These are phyloP conservation scores for Mortierella claussenii DNA, from an alignment of 192 early-diverging fungal genomes.

Conservation along the genomic window DNA sequence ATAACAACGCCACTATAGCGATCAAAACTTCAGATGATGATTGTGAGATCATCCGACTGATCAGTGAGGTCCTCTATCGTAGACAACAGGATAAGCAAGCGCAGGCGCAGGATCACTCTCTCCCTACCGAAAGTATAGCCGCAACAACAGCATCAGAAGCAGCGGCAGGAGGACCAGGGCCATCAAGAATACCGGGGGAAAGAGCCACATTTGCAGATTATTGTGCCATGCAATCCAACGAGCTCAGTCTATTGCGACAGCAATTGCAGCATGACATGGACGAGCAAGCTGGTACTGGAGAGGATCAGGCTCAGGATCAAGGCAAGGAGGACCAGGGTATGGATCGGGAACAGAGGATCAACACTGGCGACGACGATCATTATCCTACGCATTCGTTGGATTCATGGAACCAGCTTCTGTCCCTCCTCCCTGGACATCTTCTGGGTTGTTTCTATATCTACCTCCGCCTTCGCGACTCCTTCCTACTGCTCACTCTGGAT, in stretches of 20 bases:
- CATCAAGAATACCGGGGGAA: conserved; percentile 1
- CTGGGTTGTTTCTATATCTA: conserved; percentile 39
- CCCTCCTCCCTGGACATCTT: conserved; percentile 28
- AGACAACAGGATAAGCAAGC: conserved; percentile 7
- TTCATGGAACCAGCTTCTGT: conserved; percentile 20
- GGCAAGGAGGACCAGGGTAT: not conserved
- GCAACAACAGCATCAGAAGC: not conserved
- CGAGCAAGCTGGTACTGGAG: not conserved
- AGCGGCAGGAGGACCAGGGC: not conserved
- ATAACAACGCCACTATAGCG: conserved; percentile 17
- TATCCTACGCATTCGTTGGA: too few relatives aligned
- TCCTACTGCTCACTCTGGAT: conserved; percentile 20
- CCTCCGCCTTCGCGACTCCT: conserved; percentile 35
- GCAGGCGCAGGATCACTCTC: not conserved
- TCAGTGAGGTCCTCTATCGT: conserved; percentile 29
- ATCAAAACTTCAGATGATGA: conserved; percentile 36
- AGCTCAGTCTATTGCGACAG: conserved; percentile 25
- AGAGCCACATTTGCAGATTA: conserved; percentile 30
- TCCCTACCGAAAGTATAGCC: too few relatives aligned
- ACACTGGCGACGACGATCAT: not conserved
- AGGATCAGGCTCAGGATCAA: not conserved
- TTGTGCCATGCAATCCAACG: conserved; percentile 50
- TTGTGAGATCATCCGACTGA: conserved; percentile 32
- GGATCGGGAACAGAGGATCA: not conserved
- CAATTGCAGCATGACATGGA: conserved; percentile 6